Evolutionary conservation across 2,329 filamentous ascomycete genomes (phyloP), one percentile per base, ranked within the genome.

Genomic region (Penicillium sp.): DNA sequence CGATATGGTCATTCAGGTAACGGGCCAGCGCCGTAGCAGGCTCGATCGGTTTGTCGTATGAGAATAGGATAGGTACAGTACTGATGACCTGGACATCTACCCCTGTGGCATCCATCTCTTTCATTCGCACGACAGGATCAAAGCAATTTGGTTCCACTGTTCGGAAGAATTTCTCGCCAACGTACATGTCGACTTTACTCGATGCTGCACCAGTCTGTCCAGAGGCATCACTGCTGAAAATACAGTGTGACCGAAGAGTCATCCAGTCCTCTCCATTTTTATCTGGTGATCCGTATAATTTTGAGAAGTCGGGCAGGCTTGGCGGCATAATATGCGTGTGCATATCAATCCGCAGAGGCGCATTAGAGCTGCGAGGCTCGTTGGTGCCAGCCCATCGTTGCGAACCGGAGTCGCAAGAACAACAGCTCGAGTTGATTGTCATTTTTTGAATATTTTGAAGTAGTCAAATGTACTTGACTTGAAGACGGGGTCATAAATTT

Each of bases 31-130:
- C 40, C 40, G 40, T 9, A 22, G 40, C 40, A 22, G 40, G 40
- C 4, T 44, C 19, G 4, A 44, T 44, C 40, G 40, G 40, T 24
- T 44, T 44, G 40, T 44, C 40, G 19, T 44, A 44, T 44, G 40
- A 44, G n/a, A 44, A 44, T 9, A 44, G 10, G 5, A 44, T 44
- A 24, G 40, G 40, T 24, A 44, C 40, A 4, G 40, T 44, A 24
- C 40, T 44, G 40, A 44, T 44, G 40, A 44, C 40, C 19, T 44
- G 40, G 19, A 44, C 40, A 44, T 44, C 40, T 13, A 44, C 40
- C n/a, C 40, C 40, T 2, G 40, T 44, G 19, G 19, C 40, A 44
- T 44, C 40, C 40, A 44, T 44, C 9, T 44, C 40, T 12, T 24
- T 44, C 40, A 44, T 44, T 4, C 40, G 40, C 19, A 44, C 40